Base-by-base conservation (phyloP, 106 monocot genomes). In the Allium cepa region DNA sequence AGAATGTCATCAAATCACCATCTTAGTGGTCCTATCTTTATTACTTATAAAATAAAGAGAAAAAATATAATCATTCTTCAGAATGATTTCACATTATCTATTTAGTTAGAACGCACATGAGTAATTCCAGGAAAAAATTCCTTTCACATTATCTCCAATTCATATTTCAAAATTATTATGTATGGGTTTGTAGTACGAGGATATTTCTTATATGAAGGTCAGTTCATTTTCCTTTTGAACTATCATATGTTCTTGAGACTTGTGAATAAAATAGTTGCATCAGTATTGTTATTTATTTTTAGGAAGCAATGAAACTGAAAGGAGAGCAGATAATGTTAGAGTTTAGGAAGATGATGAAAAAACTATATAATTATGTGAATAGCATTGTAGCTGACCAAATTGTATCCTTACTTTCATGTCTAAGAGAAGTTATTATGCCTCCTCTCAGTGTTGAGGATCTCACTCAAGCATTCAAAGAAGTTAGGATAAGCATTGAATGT, bases 101-200 rank as follows among this genome's bases (percentile, higher is more conserved):
- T n/a, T n/a, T n/a, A n/a, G n/a, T n/a, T n/a, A n/a, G n/a, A n/a
- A n/a, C 28, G 86, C 92, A 72, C 80, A 78, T 49, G 71, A 78
- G 57, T 97, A 92, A 78, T 97, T 97, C 73, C 70, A 85, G 58
- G 92, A 83, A 65, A 86, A 87, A 51, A 75, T 97, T 75, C 92
- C 92, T 12, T 86, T 97, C 9, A 73, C 86, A 49, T 69, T 97
- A 49, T 73, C 79, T 66, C 72, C 73, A 52, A 81, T 87, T 4
- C 92, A 92, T 82, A 87, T 84, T 55, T 77, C 86, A 22, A 73
- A 89, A 62, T 70, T 97, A 45, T 78, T 92, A 59, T 97, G 92
- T 73, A 89, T 89, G 76, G 96, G 92, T 52, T 77, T 97, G 81
- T 92, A 97, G 78, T 78, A 89, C 73, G 73, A 82, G 58, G 89